These are phyloP conservation scores for Perilla frutescens DNA, from an alignment of 257 asterid genomes.

Conservation along the genomic window DNA sequence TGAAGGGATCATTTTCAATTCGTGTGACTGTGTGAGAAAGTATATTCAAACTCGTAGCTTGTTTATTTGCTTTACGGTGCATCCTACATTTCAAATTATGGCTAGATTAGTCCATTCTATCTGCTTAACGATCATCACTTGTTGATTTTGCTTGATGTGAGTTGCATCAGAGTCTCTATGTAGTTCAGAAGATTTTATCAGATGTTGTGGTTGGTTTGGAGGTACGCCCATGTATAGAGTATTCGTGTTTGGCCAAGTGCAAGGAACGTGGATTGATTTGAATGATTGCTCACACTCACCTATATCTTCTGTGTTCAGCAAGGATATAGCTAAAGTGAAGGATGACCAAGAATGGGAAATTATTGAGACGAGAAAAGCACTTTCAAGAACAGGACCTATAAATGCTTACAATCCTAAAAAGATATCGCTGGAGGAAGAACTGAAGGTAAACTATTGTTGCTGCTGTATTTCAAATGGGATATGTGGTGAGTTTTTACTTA, in stretches of 20 bases:
- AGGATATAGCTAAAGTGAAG: constrained; percentile 90
- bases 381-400: constrained; percentile 83
- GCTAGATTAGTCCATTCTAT: neutral
- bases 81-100: constrained; percentile 6
- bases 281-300: neutral
- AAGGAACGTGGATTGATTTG: neutral
- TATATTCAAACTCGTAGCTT: neutral
- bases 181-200: neutral
- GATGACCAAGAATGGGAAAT: constrained; percentile 97
- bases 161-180: neutral
- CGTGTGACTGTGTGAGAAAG: neutral
- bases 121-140: neutral
- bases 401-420: constrained; percentile 82
- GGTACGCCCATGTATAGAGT: neutral
- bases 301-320: constrained; percentile 56
- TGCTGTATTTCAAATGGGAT: constrained; percentile 9
- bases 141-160: neutral
- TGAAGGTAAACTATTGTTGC: constrained; percentile 59
- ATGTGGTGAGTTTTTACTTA: constrained; percentile 1
- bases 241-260: neutral
- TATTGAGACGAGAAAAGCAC: constrained; percentile 77
- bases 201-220: neutral
- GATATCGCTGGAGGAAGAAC: constrained; percentile 81
- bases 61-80: constrained; percentile 6
- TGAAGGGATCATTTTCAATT: constrained; percentile 1